Evolutionary conservation across 331 rosid species (phyloP).

Genomic region (Dryas integrifolia): DNA sequence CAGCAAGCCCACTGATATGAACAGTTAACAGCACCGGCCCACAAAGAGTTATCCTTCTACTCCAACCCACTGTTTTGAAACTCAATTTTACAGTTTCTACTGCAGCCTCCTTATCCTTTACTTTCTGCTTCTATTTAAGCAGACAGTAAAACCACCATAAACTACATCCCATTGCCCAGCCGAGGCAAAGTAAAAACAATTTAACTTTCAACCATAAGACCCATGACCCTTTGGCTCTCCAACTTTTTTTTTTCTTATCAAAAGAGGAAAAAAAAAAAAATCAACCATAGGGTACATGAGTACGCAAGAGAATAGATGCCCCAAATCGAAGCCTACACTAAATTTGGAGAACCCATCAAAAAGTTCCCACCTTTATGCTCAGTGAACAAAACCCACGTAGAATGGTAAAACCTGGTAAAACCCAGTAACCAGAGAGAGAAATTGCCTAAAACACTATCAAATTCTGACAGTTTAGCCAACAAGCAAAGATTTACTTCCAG

Average conservation of each 20-base stretch:
- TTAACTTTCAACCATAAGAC: too few relatives aligned
- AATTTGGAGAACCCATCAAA: not conserved
- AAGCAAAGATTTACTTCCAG: conserved; percentile 30
- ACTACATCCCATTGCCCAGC: not conserved
- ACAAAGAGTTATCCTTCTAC: conserved; percentile 33
- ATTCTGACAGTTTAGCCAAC: conserved; percentile 54
- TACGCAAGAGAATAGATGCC: too few relatives aligned
- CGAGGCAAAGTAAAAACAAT: not conserved
- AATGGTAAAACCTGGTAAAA: conserved; percentile 17
- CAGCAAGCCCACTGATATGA: conserved; percentile 38
- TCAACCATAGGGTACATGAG: not conserved
- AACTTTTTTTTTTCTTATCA: too few relatives aligned
- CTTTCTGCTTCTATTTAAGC: conserved; percentile 13
- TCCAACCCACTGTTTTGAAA: conserved; percentile 18
- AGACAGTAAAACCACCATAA: conserved; percentile 29
- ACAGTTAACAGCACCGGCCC: conserved; percentile 63
- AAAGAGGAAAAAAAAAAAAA: not conserved
- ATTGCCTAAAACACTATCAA: conserved; percentile 20
- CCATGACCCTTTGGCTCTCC: too few relatives aligned
- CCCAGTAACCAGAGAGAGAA: conserved; percentile 16
- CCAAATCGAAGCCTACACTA: not conserved
- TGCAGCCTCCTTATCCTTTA: conserved; percentile 20
- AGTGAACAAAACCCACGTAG: conserved; percentile 4
- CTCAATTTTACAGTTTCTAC: conserved; percentile 30
- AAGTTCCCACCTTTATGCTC: conserved; percentile 8